phyloP scores from a whole-genome alignment of 2,329 filamentous ascomycete species.

The Aureobasidium sp. region DNA sequence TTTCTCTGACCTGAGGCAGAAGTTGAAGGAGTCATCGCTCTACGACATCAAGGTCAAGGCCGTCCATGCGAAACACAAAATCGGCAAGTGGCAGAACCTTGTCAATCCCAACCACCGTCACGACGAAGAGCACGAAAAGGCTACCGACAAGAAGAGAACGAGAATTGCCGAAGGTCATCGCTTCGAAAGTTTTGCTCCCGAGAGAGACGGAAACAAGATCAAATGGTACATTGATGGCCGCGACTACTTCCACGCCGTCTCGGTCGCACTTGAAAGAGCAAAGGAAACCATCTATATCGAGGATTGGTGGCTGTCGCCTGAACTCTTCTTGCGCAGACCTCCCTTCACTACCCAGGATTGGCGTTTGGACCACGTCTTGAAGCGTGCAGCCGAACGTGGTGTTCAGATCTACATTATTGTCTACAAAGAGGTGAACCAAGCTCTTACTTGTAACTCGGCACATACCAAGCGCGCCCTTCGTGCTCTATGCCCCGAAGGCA shows the following conservation, averaged over 20 bases:
- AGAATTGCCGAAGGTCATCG: constrained; percentile 65
- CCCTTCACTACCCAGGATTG: constrained; percentile 77
- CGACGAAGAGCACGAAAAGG: constrained; percentile 84
- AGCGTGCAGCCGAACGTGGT: constrained; percentile 79
- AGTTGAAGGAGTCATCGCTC: constrained; percentile 40
- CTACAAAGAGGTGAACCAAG: constrained; percentile 65
- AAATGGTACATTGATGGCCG: constrained; percentile 98
- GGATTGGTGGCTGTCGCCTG: constrained; percentile 95
- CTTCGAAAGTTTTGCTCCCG: constrained; percentile 85
- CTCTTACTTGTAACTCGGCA: constrained; percentile 78
- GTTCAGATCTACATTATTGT: constrained; percentile 92
- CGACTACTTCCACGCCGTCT: constrained; percentile 92
- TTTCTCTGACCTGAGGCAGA: constrained; percentile 30
- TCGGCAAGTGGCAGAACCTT: constrained; percentile 57
- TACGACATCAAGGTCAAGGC: constrained; percentile 45
- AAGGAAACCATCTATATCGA: constrained; percentile 91
- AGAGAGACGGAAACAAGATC: constrained; percentile 72
- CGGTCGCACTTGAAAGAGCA: constrained; percentile 77
- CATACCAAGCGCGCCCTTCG: constrained; percentile 86
- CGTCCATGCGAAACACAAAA: constrained; percentile 51
- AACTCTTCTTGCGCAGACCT: constrained; percentile 76
- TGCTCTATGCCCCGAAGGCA: constrained; percentile 70
- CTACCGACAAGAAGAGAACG: constrained; percentile 71
- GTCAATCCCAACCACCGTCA: constrained; percentile 87
- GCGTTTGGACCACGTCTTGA: constrained; percentile 77